Percentiles rank a stretch among this genome's conserved stretches.
Evolutionary conservation across 345 rosid species (phyloP).

Genomic region (Cardiospermum halicacabum): DNA sequence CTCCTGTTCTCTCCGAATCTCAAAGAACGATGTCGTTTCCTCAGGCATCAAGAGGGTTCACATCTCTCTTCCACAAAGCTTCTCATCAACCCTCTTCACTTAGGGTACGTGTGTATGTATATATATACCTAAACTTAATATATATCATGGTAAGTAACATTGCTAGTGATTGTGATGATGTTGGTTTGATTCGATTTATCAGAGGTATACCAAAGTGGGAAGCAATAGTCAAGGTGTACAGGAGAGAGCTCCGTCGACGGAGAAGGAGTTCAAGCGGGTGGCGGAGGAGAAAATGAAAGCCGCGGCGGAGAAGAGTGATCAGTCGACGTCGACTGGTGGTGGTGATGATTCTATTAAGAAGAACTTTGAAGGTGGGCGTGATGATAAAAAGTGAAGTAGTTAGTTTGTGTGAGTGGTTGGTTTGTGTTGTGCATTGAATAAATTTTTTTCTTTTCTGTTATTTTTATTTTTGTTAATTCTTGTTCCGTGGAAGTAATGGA

Average conservation of each 20-base stretch:
- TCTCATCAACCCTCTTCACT: background rate
- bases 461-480: too few species aligned
- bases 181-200: background rate
- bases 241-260: conserved; percentile 22
- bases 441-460: too few species aligned
- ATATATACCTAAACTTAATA: too few species aligned
- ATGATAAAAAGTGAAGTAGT: too few species aligned
- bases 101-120: too few species aligned
- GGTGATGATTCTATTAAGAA: too few species aligned
- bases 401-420: too few species aligned
- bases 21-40: background rate
- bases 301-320: conserved; percentile 17
- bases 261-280: conserved; percentile 25
- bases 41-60: background rate
- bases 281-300: conserved; percentile 19
- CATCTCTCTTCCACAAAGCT: conserved; percentile 8
- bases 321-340: conserved; percentile 34
- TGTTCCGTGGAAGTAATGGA: too few species aligned
- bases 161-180: background rate
- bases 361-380: too few species aligned
- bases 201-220: conserved; percentile 26
- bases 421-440: too few species aligned
- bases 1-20: background rate
- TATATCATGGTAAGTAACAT: too few species aligned
- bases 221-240: background rate